phyloP scores from a whole-genome alignment of 495 filamentous ascomycete genomes.

The Penicillium taxi region DNA sequence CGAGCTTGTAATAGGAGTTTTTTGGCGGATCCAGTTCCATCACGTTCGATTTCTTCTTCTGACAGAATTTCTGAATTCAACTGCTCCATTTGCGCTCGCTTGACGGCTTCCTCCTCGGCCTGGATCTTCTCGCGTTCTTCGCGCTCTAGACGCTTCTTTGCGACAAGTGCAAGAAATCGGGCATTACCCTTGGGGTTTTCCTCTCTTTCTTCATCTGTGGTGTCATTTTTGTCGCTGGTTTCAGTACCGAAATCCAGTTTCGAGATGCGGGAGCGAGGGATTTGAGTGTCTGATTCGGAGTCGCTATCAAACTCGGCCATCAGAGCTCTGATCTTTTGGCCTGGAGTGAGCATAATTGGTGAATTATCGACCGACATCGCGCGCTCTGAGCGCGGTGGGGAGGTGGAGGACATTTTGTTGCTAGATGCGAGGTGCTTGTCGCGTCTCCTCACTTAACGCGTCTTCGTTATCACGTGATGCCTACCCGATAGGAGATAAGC shows the following conservation, averaged over 20 bases:
- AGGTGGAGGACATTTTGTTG: constrained; percentile 35
- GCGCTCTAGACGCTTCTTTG: constrained; percentile 61
- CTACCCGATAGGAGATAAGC: constrained; percentile 4
- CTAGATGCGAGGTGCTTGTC: too few relatives aligned
- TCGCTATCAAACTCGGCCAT: constrained; percentile 55
- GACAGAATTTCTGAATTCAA: constrained; percentile 31
- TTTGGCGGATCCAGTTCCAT: constrained; percentile 48
- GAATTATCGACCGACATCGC: constrained; percentile 28
- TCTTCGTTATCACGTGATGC: too few relatives aligned
- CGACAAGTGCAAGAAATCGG: constrained; percentile 60
- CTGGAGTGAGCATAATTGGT: constrained; percentile 51
- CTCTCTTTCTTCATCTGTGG: constrained; percentile 30
- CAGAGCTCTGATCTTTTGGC: constrained; percentile 61
- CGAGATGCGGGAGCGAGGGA: constrained; percentile 11
- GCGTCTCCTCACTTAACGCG: too few relatives aligned
- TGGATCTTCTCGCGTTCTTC: constrained; percentile 55
- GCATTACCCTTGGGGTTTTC: constrained; percentile 45
- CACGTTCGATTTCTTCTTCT: constrained; percentile 40
- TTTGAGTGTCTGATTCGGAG: constrained; percentile 42
- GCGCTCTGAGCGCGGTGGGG: constrained; percentile 38
- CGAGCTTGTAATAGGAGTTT: constrained; percentile 57
- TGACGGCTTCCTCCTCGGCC: constrained; percentile 44
- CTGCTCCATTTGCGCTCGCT: constrained; percentile 27
- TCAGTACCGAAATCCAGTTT: constrained; percentile 19
- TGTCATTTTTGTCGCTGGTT: constrained; percentile 6